phyloP scores from a whole-genome alignment of 139 green algal species.

The Haematococcus lacustris region DNA sequence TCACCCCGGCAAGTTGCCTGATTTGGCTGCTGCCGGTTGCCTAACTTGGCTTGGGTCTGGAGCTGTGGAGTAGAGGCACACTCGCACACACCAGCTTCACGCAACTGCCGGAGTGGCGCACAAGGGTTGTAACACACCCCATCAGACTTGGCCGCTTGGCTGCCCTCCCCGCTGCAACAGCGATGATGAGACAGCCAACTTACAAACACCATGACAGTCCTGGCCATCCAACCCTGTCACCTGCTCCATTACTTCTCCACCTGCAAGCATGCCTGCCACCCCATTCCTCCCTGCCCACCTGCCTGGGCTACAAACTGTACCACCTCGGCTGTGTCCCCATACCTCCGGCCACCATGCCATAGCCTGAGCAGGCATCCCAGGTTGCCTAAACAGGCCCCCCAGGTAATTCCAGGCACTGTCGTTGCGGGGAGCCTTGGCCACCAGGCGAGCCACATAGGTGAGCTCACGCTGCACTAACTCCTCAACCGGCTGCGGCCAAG shows the following conservation, averaged over 20 bases:
- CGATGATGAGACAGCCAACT: neutral
- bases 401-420: constrained; percentile 69
- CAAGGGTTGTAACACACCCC: neutral
- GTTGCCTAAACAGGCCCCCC: constrained; percentile 39
- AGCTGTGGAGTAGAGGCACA: neutral
- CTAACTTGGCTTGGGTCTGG: too few relatives aligned
- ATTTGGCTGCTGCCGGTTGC: neutral
- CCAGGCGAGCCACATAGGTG: neutral
- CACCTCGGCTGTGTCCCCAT: neutral
- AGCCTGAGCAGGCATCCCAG: neutral
- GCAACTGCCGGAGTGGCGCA: too few relatives aligned
- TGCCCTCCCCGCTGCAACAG: neutral
- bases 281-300: neutral
- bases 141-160: neutral
- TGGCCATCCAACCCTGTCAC: neutral
- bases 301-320: neutral
- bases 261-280: neutral
- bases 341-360: constrained; percentile 2
- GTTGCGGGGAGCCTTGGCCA: constrained; percentile 48
- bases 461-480: neutral
- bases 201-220: neutral
- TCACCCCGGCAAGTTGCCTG: too few relatives aligned
- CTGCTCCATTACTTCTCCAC: neutral
- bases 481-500: neutral
- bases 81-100: neutral